Percentiles rank a stretch among this genome's conserved stretches.
phyloP scores from a whole-genome alignment of 2,329 filamentous ascomycete species.

The Trichoderma oligosporum region DNA sequence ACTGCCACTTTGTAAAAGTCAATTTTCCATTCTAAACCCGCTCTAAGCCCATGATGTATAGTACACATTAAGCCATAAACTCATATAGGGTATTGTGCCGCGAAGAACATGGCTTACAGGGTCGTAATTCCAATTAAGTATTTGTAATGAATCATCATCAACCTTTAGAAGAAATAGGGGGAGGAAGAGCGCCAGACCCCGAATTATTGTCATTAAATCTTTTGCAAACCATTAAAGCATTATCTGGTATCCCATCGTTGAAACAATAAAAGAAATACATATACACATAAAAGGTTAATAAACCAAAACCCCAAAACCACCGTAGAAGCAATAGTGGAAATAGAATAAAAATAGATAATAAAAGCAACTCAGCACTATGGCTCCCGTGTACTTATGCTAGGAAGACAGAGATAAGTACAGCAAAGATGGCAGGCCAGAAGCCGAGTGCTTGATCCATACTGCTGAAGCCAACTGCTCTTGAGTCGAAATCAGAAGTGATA shows the following conservation, averaged over 20 bases:
- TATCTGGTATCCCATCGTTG: conserved; percentile 13
- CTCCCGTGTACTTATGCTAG: conserved; percentile 31
- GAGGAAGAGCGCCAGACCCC: conserved; percentile 5
- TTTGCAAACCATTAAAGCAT: not conserved
- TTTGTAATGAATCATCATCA: conserved; percentile 1
- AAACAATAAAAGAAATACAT: not conserved
- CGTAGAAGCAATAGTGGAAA: not conserved
- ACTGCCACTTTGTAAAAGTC: conserved; percentile 1
- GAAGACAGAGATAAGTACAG: conserved; percentile 44
- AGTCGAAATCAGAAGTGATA: conserved; percentile 34
- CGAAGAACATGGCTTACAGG: not conserved
- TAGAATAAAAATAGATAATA: not conserved
- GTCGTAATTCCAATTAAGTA: not conserved
- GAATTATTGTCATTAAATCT: not conserved
- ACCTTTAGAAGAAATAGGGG: not conserved
- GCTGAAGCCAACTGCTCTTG: conserved; percentile 33
- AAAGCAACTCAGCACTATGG: not conserved
- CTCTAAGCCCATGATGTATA: not conserved
- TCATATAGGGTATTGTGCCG: not conserved
- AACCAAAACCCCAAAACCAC: not conserved
- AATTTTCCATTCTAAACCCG: not conserved
- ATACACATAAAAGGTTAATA: not conserved
- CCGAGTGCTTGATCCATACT: conserved; percentile 40
- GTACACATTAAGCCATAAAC: not conserved
- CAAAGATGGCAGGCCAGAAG: conserved; percentile 48